Evolutionary conservation across 139 green algal genomes (phyloP).

Genomic region (Chlorella ohadii): DNA sequence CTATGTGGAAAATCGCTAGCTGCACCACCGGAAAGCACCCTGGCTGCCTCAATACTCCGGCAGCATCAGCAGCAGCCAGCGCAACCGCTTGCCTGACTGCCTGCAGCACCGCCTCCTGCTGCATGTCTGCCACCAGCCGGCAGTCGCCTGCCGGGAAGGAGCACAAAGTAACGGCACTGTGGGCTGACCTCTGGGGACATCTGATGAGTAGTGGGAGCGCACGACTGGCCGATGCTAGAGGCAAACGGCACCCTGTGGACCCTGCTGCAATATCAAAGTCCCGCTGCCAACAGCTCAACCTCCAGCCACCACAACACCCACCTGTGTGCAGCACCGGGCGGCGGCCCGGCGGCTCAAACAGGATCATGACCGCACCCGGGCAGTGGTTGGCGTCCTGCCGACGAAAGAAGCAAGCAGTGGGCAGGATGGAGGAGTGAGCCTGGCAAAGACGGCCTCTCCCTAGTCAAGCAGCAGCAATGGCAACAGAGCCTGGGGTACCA

Average conservation of each 20-base stretch:
- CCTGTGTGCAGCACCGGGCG: constrained; percentile 89
- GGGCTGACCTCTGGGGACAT: too few species aligned
- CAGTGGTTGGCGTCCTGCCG: constrained; percentile 91
- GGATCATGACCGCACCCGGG: constrained; percentile 80
- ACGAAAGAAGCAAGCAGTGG: too few species aligned
- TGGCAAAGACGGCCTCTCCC: too few species aligned
- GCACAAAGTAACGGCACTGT: too few species aligned
- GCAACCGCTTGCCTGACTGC: constrained; percentile 26
- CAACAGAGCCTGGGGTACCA: too few species aligned
- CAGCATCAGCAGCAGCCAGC: background rate
- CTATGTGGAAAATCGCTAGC: too few species aligned
- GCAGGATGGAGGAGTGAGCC: too few species aligned
- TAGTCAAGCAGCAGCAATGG: too few species aligned
- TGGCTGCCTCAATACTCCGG: background rate
- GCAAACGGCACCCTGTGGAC: too few species aligned
- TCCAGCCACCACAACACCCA: background rate
- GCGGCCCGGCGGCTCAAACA: constrained; percentile 62
- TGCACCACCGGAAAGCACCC: background rate
- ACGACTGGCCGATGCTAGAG: too few species aligned
- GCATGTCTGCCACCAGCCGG: constrained; percentile 67
- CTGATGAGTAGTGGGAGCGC: too few species aligned
- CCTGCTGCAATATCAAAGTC: too few species aligned
- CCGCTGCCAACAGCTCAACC: background rate
- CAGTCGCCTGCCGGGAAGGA: constrained; percentile 67
- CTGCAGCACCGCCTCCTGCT: constrained; percentile 62